A percentile compares a stretch with the other conserved stretches of the same genome.
Evolutionary conservation across 306 rosid genomes (phyloP).

Genomic region (Inga laurina): DNA sequence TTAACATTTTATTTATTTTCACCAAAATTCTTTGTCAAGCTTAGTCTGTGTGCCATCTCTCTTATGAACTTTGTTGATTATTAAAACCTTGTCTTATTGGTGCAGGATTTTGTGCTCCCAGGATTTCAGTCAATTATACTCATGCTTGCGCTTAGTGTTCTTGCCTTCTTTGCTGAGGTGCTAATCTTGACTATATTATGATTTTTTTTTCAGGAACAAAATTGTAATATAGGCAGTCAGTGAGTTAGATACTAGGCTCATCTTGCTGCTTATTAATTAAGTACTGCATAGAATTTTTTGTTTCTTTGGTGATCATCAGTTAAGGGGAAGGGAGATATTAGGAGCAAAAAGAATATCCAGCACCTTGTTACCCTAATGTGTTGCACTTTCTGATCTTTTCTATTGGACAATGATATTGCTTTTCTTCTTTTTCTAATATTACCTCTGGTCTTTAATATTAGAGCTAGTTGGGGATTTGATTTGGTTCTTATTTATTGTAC

Average conservation of each 20-base stretch:
- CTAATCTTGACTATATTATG: slow-evolving; percentile 18
- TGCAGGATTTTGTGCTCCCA: slow-evolving; percentile 76
- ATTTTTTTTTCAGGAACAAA: neutral
- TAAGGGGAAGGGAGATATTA: neutral
- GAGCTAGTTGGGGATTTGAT: too few relatives aligned
- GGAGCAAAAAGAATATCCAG: neutral
- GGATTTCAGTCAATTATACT: slow-evolving; percentile 46
- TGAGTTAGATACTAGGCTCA: neutral
- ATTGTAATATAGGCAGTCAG: neutral
- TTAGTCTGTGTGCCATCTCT: neutral
- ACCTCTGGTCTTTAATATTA: too few relatives aligned
- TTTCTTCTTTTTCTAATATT: too few relatives aligned
- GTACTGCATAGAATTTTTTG: neutral
- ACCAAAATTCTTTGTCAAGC: slow-evolving; percentile 8
- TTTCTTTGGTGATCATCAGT: neutral
- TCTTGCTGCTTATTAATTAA: neutral
- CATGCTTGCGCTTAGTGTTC: slow-evolving; percentile 58
- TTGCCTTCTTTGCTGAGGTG: slow-evolving; percentile 86
- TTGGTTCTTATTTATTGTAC: too few relatives aligned
- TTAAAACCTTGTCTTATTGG: neutral
- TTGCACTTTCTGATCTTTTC: slow-evolving; percentile 4
- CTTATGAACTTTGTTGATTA: neutral
- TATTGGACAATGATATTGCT: neutral
- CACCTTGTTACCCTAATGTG: neutral
- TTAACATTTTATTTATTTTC: neutral